phyloP scores from a whole-genome alignment of 2,329 filamentous ascomycete species.

The Aspergillus spinulosporus region DNA sequence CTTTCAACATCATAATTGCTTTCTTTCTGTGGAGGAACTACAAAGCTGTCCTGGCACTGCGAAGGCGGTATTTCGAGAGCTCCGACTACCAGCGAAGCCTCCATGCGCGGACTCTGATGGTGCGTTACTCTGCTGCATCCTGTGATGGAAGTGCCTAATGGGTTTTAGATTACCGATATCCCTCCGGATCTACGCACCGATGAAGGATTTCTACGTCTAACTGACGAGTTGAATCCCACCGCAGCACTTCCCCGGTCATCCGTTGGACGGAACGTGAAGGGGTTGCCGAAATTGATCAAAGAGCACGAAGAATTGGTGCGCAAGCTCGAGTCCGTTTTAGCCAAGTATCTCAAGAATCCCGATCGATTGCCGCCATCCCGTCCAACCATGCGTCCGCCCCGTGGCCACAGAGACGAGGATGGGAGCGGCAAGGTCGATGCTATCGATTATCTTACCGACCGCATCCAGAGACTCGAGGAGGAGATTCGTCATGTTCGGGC shows the following conservation, averaged over 20 bases:
- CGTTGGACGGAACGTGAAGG: constrained; percentile 88
- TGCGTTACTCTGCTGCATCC: constrained; percentile 27
- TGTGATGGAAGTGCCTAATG: not conserved
- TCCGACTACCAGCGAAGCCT: constrained; percentile 85
- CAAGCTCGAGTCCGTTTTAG: constrained; percentile 76
- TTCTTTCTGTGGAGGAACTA: constrained; percentile 93
- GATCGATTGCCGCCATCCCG: constrained; percentile 72
- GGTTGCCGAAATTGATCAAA: constrained; percentile 79
- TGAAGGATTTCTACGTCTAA: constrained; percentile 81
- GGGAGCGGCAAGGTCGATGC: constrained; percentile 78
- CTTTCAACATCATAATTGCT: constrained; percentile 73
- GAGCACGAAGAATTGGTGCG: constrained; percentile 80
- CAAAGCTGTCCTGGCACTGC: constrained; percentile 66
- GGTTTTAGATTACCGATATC: constrained; percentile 72
- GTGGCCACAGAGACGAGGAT: constrained; percentile 71
- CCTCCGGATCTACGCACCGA: constrained; percentile 74
- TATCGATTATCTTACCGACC: constrained; percentile 85
- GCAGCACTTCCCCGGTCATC: constrained; percentile 76
- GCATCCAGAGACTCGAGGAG: constrained; percentile 78
- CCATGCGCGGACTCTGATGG: constrained; percentile 67
- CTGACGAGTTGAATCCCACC: constrained; percentile 75
- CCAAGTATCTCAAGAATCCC: constrained; percentile 89
- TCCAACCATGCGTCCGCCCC: constrained; percentile 76
- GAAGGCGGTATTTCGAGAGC: constrained; percentile 78
- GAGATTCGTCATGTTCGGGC: constrained; percentile 82